Conservation (phyloP, 164 flowering plant species). For the Chimonanthus salicifolius region DNA sequence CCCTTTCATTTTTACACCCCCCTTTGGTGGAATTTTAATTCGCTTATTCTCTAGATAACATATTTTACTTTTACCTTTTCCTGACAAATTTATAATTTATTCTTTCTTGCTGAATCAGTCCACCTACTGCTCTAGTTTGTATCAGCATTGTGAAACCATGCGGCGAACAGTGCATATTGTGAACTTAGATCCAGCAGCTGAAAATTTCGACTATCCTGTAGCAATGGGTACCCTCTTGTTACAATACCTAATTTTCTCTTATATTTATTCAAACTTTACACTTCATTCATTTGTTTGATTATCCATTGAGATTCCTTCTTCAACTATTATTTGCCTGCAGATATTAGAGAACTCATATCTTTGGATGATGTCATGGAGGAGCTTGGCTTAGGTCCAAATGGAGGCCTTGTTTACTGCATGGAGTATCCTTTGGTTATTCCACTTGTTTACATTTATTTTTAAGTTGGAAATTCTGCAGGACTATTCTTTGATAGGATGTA, state of each 20-base stretch:
- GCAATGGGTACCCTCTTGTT: constrained; percentile 53
- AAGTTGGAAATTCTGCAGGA: not conserved
- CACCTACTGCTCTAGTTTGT: constrained; percentile 86
- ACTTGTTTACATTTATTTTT: not conserved
- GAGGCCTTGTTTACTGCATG: constrained; percentile 96
- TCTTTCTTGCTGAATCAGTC: constrained; percentile 40
- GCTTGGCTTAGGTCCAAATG: constrained; percentile 89
- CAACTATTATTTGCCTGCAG: constrained; percentile 32
- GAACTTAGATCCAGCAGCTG: constrained; percentile 99
- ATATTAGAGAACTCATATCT: constrained; percentile 84
- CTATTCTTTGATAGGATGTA: not conserved
- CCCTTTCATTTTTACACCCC: too few relatives aligned
- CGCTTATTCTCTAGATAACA: not conserved
- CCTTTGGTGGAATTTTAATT: too few relatives aligned
- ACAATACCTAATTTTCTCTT: not conserved
- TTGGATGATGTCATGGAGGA: constrained; percentile 99
- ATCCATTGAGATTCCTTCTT: not conserved
- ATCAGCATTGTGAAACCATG: constrained; percentile 67
- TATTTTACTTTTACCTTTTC: not conserved
- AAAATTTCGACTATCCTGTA: constrained; percentile 91
- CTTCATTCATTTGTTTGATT: not conserved
- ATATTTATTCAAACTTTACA: not conserved
- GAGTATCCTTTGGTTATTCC: constrained; percentile 69
- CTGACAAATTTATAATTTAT: not conserved
- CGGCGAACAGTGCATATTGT: constrained; percentile 69